These are phyloP conservation scores for Aciculosporium take DNA, from an alignment of 2,329 filamentous ascomycete species.

Conservation along the genomic window DNA sequence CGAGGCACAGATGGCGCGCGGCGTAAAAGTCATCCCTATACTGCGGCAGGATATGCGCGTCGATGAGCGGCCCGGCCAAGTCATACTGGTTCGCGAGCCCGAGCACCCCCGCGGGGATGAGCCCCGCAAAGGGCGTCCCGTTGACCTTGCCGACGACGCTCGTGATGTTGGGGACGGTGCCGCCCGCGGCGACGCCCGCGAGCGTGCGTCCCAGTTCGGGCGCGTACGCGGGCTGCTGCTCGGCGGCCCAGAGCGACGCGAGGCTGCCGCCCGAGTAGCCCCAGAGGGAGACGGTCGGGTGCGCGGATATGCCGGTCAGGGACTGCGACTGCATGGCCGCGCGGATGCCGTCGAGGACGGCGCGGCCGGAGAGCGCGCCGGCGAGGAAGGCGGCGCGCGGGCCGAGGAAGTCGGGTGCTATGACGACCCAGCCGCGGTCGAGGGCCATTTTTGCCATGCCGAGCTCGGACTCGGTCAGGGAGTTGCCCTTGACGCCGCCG, in stretches of 20 bases:
- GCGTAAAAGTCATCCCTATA: conserved; percentile 16
- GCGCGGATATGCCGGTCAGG: conserved; percentile 17
- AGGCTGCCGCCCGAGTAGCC: conserved; percentile 15
- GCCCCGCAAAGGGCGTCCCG: conserved; percentile 8
- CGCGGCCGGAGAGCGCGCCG: conserved; percentile 25
- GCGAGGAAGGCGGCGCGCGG: conserved; percentile 28
- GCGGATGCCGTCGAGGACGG: conserved; percentile 28
- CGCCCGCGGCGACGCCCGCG: conserved; percentile 13
- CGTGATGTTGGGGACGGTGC: conserved; percentile 11
- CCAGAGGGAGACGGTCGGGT: conserved; percentile 27
- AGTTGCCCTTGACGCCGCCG: conserved; percentile 17
- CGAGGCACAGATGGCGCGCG: conserved; percentile 13
- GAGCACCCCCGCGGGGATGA: conserved; percentile 12
- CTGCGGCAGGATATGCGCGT: conserved; percentile 10
- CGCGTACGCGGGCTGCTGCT: conserved; percentile 14
- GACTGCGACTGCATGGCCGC: conserved; percentile 19
- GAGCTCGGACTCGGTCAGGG: conserved; percentile 12
- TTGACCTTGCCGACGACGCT: conserved; percentile 9
- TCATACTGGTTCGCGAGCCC: conserved; percentile 12
- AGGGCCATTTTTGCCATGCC: conserved; percentile 16
- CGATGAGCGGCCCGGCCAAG: conserved; percentile 4
- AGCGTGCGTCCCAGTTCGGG: conserved; percentile 13
- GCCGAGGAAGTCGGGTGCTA: conserved; percentile 32
- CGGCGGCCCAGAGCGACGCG: conserved; percentile 11
- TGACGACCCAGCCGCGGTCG: conserved; percentile 30